Evolutionary conservation across 2,329 filamentous ascomycete genomes (phyloP).

Genomic region (Fusarium sp.): DNA sequence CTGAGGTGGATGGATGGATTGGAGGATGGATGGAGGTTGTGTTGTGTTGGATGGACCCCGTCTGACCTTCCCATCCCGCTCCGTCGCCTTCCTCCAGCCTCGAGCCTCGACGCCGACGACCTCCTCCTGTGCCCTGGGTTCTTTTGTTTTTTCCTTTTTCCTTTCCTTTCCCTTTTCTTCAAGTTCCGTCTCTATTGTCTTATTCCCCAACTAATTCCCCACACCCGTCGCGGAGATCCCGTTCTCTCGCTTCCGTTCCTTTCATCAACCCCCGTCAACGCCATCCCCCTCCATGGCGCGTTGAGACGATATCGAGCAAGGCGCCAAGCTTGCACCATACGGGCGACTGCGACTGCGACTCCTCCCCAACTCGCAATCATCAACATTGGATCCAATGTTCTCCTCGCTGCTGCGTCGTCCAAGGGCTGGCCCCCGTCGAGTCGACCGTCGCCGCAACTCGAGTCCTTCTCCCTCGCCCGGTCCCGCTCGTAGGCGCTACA

Average conservation of each 20-base stretch:
- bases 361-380: constrained; percentile 10
- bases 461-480: constrained; percentile 47
- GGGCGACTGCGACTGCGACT: constrained; percentile 11
- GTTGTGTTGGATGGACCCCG: constrained; percentile 35
- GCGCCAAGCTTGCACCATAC: constrained; percentile 39
- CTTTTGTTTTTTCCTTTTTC: constrained; percentile 10
- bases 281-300: constrained; percentile 39
- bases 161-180: background rate
- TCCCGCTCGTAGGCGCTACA: constrained; percentile 42
- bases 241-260: constrained; percentile 37
- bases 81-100: constrained; percentile 31
- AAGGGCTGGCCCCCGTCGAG: constrained; percentile 47
- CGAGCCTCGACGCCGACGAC: constrained; percentile 40
- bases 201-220: constrained; percentile 23
- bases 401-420: constrained; percentile 49
- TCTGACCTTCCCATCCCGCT: constrained; percentile 21
- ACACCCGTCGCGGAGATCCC: constrained; percentile 26
- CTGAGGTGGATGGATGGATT: constrained; percentile 20
- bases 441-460: constrained; percentile 42
- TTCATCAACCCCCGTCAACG: constrained; percentile 18
- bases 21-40: constrained; percentile 3
- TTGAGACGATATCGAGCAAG: constrained; percentile 41
- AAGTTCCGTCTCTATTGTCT: constrained; percentile 3
- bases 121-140: constrained; percentile 20
- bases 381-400: constrained; percentile 47